Conservation (phyloP, 768 basidiomycete species). For the Candolleomyces efflorescens region DNA sequence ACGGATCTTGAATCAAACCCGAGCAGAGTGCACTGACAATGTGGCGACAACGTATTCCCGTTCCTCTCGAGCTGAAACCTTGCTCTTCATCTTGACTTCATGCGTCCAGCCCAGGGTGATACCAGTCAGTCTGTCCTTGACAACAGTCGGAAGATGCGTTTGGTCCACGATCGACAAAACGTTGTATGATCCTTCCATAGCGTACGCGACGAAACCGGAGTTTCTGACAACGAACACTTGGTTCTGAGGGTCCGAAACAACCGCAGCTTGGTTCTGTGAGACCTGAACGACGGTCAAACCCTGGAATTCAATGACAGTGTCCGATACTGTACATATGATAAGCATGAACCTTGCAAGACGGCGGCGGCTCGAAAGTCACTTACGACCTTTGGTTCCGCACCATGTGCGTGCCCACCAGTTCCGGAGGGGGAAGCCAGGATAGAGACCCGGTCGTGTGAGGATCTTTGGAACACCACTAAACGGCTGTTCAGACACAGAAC, state of each 20-base stretch:
- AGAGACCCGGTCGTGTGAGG: slow-evolving; percentile 69
- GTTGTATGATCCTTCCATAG: slow-evolving; percentile 71
- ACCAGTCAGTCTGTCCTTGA: slow-evolving; percentile 61
- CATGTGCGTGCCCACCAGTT: slow-evolving; percentile 87
- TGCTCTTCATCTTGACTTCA: slow-evolving; percentile 76
- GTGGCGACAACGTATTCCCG: slow-evolving; percentile 75
- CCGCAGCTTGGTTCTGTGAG: slow-evolving; percentile 76
- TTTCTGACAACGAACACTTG: slow-evolving; percentile 79
- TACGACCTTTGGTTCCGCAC: slow-evolving; percentile 64
- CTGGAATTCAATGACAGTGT: slow-evolving; percentile 76
- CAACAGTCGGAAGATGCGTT: slow-evolving; percentile 60
- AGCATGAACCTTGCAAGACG: background rate
- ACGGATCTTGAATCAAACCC: background rate
- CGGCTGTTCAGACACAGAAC: background rate
- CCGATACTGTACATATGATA: slow-evolving; percentile 51
- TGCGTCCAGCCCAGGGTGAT: slow-evolving; percentile 66
- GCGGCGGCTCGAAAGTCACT: too few relatives aligned
- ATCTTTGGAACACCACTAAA: slow-evolving; percentile 70
- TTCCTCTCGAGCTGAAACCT: slow-evolving; percentile 34
- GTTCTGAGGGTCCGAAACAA: slow-evolving; percentile 75
- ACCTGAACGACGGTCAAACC: slow-evolving; percentile 85
- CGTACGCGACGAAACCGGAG: slow-evolving; percentile 73
- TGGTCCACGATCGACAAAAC: slow-evolving; percentile 83
- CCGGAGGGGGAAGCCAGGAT: slow-evolving; percentile 68
- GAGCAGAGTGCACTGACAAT: slow-evolving; percentile 45